Conservation (phyloP, 1,284 basidiomycete genomes). For the Schizophyllum commune region DNA sequence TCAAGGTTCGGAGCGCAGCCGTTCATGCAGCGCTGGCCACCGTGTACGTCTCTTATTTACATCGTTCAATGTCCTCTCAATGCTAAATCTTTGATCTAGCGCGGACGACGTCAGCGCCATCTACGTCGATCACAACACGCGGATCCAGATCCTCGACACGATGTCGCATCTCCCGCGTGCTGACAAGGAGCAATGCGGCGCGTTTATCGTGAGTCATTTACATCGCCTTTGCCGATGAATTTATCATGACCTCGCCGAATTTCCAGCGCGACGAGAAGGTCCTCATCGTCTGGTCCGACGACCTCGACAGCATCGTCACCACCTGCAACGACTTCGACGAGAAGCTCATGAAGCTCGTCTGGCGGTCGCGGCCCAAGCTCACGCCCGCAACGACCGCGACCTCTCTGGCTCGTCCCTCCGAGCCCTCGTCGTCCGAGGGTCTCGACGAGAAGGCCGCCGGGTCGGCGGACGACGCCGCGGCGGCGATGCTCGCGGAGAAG, state of each 20-base stretch:
- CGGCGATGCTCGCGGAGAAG: conserved; percentile 25
- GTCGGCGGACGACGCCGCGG: conserved; percentile 20
- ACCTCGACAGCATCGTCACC: conserved; percentile 62
- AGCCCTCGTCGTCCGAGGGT: conserved; percentile 8
- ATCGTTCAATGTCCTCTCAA: neutral
- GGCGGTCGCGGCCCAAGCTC: conserved; percentile 44
- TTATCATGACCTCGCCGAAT: conserved; percentile 5
- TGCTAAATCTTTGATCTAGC: conserved; percentile 1
- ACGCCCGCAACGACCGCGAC: conserved; percentile 31
- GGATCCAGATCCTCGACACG: conserved; percentile 61
- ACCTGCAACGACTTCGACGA: conserved; percentile 62
- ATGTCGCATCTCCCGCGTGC: conserved; percentile 58
- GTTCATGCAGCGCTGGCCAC: conserved; percentile 68
- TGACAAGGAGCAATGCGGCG: conserved; percentile 79
- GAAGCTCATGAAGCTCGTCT: conserved; percentile 75
- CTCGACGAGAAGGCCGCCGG: conserved; percentile 3
- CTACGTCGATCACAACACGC: conserved; percentile 47
- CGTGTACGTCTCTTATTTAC: conserved; percentile 39
- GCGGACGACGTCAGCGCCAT: conserved; percentile 43
- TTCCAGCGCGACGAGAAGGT: conserved; percentile 64
- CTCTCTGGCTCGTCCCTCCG: conserved; percentile 32
- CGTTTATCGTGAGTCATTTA: conserved; percentile 56
- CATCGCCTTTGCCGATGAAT: neutral
- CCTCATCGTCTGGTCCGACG: conserved; percentile 71
- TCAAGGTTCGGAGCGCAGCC: conserved; percentile 75